Evolutionary conservation across 345 rosid species (phyloP).

Genomic region (Syzygium aqueum): DNA sequence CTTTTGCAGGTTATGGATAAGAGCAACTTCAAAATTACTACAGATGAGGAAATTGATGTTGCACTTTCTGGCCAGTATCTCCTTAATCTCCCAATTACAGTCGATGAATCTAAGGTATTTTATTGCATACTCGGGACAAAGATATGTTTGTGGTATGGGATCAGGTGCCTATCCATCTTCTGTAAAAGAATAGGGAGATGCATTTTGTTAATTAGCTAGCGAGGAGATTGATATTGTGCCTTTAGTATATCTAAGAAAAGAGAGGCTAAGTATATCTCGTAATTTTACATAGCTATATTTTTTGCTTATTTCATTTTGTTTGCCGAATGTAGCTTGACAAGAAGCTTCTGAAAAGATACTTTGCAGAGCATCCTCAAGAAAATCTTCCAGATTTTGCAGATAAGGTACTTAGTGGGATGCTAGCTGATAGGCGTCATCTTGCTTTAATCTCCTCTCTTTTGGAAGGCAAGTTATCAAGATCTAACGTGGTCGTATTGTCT

Average conservation of each 20-base stretch:
- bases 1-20: constrained; percentile 69
- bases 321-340: constrained; percentile 69
- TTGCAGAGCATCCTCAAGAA: constrained; percentile 57
- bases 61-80: constrained; percentile 90
- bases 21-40: constrained; percentile 81
- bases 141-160: not conserved
- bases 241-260: not conserved
- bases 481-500: not conserved
- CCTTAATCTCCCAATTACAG: constrained; percentile 80
- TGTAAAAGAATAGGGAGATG: not conserved
- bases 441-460: not conserved
- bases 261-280: not conserved
- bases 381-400: constrained; percentile 75
- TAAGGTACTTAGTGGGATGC: constrained; percentile 43
- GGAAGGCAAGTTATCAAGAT: not conserved
- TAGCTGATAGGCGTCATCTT: not conserved
- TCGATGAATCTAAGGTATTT: constrained; percentile 83
- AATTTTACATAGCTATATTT: not conserved
- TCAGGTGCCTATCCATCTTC: not conserved
- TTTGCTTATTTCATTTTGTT: not conserved
- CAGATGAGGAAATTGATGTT: constrained; percentile 80
- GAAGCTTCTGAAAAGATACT: constrained; percentile 58
- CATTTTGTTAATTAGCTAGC: not conserved
- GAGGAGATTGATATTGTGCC: not conserved
- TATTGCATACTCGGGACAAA: not conserved